Base-by-base conservation (phyloP, 1,139 yeast species). In the Saccharomyces hybrid region DNA sequence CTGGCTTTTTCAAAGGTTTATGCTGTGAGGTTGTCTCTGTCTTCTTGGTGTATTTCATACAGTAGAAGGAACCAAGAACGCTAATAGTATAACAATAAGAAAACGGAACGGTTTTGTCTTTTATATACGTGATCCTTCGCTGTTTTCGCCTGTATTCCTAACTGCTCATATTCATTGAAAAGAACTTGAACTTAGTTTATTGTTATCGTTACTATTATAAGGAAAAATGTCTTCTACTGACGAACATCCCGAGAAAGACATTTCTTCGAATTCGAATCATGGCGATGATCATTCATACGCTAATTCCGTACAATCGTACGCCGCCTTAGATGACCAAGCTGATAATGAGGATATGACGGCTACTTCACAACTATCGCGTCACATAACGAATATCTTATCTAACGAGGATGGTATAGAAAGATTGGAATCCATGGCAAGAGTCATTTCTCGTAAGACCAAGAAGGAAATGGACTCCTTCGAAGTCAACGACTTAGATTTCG, bases 361-460 rank as follows among this genome's bases (percentile, higher is more conserved):
- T n/a, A 61, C 66, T 12, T 59, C 68, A 3, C 71, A 67, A 54
- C 50, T 68, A 47, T 65, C 70, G 1, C 65, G 69, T 54, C 69
- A 66, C 51, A 54, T 68, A 48, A 61, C 69, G 6, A 60, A 64
- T 44, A 65, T 68, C 53, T 52, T 68, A 34, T 65, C 71, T 14
- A 64, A 67, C 54, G 67, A 64, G 9, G 63, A 69, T 9, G 73
- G 74, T 54, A 65, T 73, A 9, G 68, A 70, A 48, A 71, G 71
- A 56, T 65, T 75, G 52, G 77, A 73, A 59, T 69, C 77, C 16
- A 66, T 75, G 56, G 73, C 77, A 3, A 70, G 77, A 62, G 75
- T 73, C 41, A 60, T 75, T 50, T 74, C 78, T 21, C 71, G 74
- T n/a, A 71, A 74, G 64, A 72, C 75, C 44, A 70, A 71, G 55